Evolutionary conservation across 352 stramenopile genomes (phyloP), one percentile per base, ranked within the genome.

Genomic region (Globisporangium nagaii): DNA sequence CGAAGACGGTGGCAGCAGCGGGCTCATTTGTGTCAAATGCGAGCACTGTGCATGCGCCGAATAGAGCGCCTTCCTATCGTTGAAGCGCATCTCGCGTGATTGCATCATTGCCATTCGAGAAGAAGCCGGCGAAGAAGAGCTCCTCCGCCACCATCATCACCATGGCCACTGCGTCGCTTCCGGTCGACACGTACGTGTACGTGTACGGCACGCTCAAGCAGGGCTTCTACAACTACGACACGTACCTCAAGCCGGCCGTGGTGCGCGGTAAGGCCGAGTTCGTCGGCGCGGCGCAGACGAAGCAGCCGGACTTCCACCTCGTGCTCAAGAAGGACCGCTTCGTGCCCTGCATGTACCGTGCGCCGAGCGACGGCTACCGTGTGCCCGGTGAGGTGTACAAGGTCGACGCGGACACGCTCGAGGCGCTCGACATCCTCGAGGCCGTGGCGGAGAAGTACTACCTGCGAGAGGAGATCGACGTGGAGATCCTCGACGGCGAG

Each of bases 141-240:
- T n/a, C n/a, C n/a, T 32, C 22, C 42, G 25, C 24, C 12, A 8
- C 25, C 42, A n/a, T 34, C 20, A 28, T 3, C n/a, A 24, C n/a
- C n/a, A 40, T 31, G 10, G n/a, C 15, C 17, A 53, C 24, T 7
- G 2, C 41, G 9, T 20, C 42, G 28, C 42, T 49, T 9, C 25
- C 42, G 5, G 42, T 68, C 17, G 58, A 75, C 44, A 82, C 70
- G 47, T 50, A 79, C 24, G 77, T 93, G 57, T 90, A 88, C 54
- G 80, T 93, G 27, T 90, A 93, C 54, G 82, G 80, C 25, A 93
- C 80, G 32, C 76, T 93, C 53, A 93, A 93, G 73, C 68, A 65
- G 11, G 78, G 65, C 9, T 68, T 90, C 45, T 79, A 75, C 54
- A 93, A 93, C 71, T 86, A 90, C 56, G 53, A 70, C 6, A 51